Evolutionary conservation across 1,284 basidiomycete genomes (phyloP).

Genomic region (Apiotrichum veenhuisii): DNA sequence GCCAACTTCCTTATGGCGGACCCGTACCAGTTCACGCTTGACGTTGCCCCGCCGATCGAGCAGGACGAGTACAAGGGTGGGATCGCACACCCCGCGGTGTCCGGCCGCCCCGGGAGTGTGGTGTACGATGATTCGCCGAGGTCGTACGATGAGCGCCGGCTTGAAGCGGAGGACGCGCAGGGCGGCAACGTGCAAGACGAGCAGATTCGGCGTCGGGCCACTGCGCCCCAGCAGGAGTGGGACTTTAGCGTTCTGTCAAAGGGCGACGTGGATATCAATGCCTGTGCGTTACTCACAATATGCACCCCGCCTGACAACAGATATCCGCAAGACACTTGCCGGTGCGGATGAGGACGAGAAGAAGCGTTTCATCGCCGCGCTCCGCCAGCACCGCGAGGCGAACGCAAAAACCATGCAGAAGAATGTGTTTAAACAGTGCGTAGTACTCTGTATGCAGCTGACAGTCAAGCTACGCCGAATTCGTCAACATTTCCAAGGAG

Average conservation of each 20-base stretch:
- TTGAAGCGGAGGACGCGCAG: slow-evolving; percentile 13
- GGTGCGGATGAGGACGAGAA: slow-evolving; percentile 50
- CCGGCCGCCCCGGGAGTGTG: not conserved
- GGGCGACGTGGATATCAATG: slow-evolving; percentile 74
- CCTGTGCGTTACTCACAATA: slow-evolving; percentile 57
- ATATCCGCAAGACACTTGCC: slow-evolving; percentile 30
- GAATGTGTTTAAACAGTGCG: slow-evolving; percentile 85
- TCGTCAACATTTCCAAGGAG: slow-evolving; percentile 94
- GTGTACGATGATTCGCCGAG: slow-evolving; percentile 3
- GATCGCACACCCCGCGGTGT: not conserved
- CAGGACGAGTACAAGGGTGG: slow-evolving; percentile 22
- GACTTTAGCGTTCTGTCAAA: slow-evolving; percentile 65
- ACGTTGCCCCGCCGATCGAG: slow-evolving; percentile 20
- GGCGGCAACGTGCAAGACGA: slow-evolving; percentile 24
- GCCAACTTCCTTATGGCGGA: slow-evolving; percentile 29
- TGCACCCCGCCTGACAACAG: slow-evolving; percentile 1
- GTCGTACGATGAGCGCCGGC: slow-evolving; percentile 12
- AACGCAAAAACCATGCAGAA: slow-evolving; percentile 48
- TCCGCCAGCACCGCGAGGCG: slow-evolving; percentile 38
- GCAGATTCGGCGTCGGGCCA: slow-evolving; percentile 30
- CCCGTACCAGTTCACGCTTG: slow-evolving; percentile 32
- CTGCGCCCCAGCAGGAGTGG: slow-evolving; percentile 45
- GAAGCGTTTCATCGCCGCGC: slow-evolving; percentile 43
- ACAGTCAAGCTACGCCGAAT: slow-evolving; percentile 79
- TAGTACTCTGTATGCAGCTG: slow-evolving; percentile 8